Evolutionary conservation across 2,329 filamentous ascomycete genomes (phyloP), one percentile per base, ranked within the genome.

Genomic region (Geosmithia morbida): DNA sequence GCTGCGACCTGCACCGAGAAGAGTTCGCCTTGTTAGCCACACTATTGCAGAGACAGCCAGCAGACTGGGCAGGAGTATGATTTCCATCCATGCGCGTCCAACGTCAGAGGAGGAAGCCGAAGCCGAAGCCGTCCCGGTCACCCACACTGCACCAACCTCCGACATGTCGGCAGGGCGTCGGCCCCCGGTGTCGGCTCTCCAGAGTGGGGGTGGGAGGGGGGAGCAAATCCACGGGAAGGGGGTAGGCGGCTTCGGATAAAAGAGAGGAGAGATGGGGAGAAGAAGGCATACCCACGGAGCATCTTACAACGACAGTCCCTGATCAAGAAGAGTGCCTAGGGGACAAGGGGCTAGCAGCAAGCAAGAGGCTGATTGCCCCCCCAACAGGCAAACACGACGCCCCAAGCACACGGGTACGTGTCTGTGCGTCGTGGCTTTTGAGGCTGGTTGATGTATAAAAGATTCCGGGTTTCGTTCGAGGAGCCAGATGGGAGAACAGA

Each of bases 1-100:
- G 56, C 63, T 64, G 63, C 62, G 59, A 61, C 66, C 71, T 75
- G 60, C 17, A 48, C 8, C 22, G 22, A 45, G 30, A 37, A 43
- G 51, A 44, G 47, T 42, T 48, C 50, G 45, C 49, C 47, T 52
- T 46, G 56, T 63, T 56, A 63, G 61, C 56, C 56, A 51, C 50
- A 55, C 54, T 26, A 58, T 51, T 46, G 46, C 51, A 42, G 16
- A 41, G 16, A 41, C 30, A 29, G 39, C 33, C 30, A 46, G 47
- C 41, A 47, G 46, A 43, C 50, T 20, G 19, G 19, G 20, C 19
- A 41, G n/a, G n/a, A 20, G 14, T 19, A 47, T 47, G 40, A 30
- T 47, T 37, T 40, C 50, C 48, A 45, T 49, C 43, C 33, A 37
- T 16, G 33, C 33, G 14, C 33, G 33, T 16, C 10, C 14, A 16